Evolutionary conservation across 2,329 filamentous ascomycete genomes (phyloP).

Genomic region (Monosporascus sp.): DNA sequence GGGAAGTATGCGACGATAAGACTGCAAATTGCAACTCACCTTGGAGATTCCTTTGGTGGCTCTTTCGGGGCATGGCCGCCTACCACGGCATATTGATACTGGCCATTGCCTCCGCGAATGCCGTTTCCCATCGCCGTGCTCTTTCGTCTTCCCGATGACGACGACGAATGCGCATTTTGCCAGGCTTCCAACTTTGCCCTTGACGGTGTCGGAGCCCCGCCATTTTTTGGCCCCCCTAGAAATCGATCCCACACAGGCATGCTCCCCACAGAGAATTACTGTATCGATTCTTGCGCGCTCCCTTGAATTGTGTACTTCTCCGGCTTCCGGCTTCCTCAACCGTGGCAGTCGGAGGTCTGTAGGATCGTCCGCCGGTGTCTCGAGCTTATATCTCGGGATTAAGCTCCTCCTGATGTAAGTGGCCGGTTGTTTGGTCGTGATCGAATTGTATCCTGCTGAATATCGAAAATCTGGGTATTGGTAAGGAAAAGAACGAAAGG

Average conservation of each 20-base stretch:
- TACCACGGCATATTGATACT: conserved; percentile 30
- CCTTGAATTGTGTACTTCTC: conserved; percentile 9
- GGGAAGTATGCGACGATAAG: background rate
- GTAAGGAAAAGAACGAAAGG: background rate
- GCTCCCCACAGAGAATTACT: background rate
- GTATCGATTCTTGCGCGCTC: background rate
- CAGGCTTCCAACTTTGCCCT: conserved; percentile 28
- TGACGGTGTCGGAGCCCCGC: conserved; percentile 12
- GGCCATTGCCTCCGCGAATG: conserved; percentile 28
- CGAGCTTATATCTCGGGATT: conserved; percentile 2
- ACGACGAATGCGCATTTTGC: conserved; percentile 23
- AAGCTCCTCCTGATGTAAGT: background rate
- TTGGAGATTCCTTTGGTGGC: conserved; percentile 23
- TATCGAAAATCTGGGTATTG: background rate
- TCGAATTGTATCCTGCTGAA: background rate
- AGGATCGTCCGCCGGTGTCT: conserved; percentile 13
- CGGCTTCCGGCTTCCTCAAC: conserved; percentile 5
- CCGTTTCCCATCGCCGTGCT: conserved; percentile 7
- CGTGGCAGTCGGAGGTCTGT: conserved; percentile 9
- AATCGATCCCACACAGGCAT: conserved; percentile 33
- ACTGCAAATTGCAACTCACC: background rate
- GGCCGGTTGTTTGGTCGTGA: background rate
- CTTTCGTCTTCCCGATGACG: conserved; percentile 12
- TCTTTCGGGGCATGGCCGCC: conserved; percentile 28
- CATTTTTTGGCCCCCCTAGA: conserved; percentile 22